phyloP scores from a whole-genome alignment of 805 yeast genomes.

The Wickerhamomyces hampshirensis region DNA sequence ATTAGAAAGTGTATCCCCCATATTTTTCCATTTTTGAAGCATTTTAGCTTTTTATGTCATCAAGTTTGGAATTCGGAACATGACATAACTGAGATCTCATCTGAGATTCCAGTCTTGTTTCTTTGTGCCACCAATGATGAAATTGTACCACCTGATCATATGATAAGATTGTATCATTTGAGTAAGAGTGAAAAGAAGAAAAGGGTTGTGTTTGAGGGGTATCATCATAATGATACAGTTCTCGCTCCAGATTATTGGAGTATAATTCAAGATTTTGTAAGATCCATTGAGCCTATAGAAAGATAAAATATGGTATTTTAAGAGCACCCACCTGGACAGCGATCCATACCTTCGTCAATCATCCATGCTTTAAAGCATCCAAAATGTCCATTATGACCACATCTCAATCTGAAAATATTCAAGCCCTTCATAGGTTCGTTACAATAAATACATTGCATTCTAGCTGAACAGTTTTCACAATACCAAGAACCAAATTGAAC shows the following conservation, averaged over 20 bases:
- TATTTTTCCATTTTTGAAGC: constrained; percentile 62
- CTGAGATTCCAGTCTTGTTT: constrained; percentile 60
- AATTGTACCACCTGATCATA: constrained; percentile 85
- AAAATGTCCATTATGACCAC: constrained; percentile 88
- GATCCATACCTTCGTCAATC: constrained; percentile 51
- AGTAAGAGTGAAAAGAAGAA: constrained; percentile 48
- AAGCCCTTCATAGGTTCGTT: constrained; percentile 72
- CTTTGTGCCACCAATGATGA: constrained; percentile 78
- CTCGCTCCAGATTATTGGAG: constrained; percentile 77
- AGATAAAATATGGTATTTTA: not conserved
- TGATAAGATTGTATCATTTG: constrained; percentile 53
- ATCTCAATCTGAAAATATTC: constrained; percentile 51
- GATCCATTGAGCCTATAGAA: constrained; percentile 19
- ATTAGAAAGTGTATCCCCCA: constrained; percentile 69
- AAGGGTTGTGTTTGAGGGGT: constrained; percentile 49
- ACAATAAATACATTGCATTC: constrained; percentile 59
- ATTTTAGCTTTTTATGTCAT: constrained; percentile 58
- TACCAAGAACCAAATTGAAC: constrained; percentile 72
- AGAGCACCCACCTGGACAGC: constrained; percentile 70
- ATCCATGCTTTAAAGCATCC: constrained; percentile 81
- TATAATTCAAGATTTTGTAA: constrained; percentile 50
- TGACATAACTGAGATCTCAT: constrained; percentile 46
- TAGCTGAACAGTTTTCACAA: constrained; percentile 66
- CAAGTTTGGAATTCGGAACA: constrained; percentile 80
- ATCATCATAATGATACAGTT: constrained; percentile 82